These are phyloP conservation scores for Blastobotrys capitulatus DNA, from an alignment of 1,139 yeast species.

Conservation along the genomic window DNA sequence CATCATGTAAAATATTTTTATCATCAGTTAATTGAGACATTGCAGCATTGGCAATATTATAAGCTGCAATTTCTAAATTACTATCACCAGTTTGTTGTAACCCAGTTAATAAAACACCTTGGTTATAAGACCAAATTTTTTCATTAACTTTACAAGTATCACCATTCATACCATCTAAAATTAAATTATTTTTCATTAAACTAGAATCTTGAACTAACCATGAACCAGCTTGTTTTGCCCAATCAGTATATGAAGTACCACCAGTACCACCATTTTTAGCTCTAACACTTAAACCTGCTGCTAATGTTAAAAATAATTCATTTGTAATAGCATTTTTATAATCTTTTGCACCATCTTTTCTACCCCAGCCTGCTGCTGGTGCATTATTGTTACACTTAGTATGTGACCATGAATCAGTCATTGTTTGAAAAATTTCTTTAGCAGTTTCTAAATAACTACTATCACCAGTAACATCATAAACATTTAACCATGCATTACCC, in stretches of 20 bases:
- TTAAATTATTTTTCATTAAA: constrained; percentile 12
- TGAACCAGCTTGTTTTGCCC: constrained; percentile 17
- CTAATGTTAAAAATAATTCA: constrained; percentile 16
- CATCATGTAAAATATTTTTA: constrained; percentile 15
- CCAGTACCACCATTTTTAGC: background rate
- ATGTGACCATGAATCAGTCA: constrained; percentile 16
- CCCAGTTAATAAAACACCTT: constrained; percentile 19
- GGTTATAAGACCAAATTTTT: constrained; percentile 18
- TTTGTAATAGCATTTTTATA: constrained; percentile 20
- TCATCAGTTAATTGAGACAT: constrained; percentile 5
- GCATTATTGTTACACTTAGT: constrained; percentile 9
- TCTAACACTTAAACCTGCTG: constrained; percentile 15
- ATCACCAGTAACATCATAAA: constrained; percentile 16
- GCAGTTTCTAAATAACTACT: constrained; percentile 13
- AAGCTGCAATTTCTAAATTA: constrained; percentile 9
- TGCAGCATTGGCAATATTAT: constrained; percentile 15
- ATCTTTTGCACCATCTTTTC: constrained; percentile 13
- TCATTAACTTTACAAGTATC: constrained; percentile 13
- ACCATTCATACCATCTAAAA: constrained; percentile 17
- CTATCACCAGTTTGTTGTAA: constrained; percentile 13
- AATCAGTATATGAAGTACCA: constrained; percentile 11
- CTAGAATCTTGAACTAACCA: constrained; percentile 15
- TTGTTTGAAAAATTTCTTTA: constrained; percentile 13
- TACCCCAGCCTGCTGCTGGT: constrained; percentile 14
- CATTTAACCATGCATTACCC: constrained; percentile 19